phyloP scores from a whole-genome alignment of 148 eudicot species.

The Cornus florida region DNA sequence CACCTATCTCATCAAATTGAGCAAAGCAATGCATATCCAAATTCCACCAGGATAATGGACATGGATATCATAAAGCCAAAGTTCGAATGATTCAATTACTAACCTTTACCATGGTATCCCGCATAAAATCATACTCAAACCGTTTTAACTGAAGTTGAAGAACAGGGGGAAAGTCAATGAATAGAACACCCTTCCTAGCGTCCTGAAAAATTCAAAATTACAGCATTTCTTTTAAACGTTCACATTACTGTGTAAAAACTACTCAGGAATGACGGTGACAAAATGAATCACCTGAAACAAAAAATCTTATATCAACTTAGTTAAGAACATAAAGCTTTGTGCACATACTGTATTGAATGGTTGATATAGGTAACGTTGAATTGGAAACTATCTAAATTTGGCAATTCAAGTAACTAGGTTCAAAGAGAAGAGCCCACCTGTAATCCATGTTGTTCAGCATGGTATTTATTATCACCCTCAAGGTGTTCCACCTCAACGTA shows the following conservation, averaged over 20 bases:
- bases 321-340: constrained; percentile 6
- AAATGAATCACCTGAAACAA: background rate
- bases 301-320: background rate
- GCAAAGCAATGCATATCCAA: background rate
- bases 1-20: background rate
- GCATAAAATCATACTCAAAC: constrained; percentile 82
- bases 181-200: constrained; percentile 85
- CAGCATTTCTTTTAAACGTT: background rate
- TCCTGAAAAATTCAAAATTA: constrained; percentile 44
- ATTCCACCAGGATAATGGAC: background rate
- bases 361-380: background rate
- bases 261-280: constrained; percentile 1
- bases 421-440: constrained; percentile 48
- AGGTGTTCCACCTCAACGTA: constrained; percentile 96
- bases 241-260: background rate
- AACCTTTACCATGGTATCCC: constrained; percentile 88
- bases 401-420: background rate
- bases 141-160: constrained; percentile 88
- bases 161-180: constrained; percentile 88
- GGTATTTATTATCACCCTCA: constrained; percentile 96
- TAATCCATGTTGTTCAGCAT: constrained; percentile 83
- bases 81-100: constrained; percentile 3
- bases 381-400: background rate
- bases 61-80: background rate
- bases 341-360: background rate